phyloP scores from a whole-genome alignment of 2,329 filamentous ascomycete species.

The Xylariaceae sp. region DNA sequence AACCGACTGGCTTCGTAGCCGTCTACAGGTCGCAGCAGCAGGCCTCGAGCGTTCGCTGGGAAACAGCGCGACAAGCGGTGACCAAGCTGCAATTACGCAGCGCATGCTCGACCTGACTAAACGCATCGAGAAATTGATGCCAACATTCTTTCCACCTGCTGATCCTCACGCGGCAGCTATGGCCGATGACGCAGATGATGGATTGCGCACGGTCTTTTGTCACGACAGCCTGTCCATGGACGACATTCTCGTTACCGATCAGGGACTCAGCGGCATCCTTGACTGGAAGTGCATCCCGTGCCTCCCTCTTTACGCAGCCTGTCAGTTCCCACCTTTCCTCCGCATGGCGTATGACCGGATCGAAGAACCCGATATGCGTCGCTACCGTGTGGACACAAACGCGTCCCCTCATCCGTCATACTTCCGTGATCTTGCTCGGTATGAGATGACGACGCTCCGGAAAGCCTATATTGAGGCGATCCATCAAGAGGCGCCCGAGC shows the following conservation, averaged over 20 bases:
- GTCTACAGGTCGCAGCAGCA: constrained; percentile 17
- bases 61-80: neutral
- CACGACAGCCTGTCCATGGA: constrained; percentile 31
- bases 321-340: constrained; percentile 31
- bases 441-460: constrained; percentile 26
- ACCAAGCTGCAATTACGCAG: constrained; percentile 9
- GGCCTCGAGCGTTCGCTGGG: constrained; percentile 19
- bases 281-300: constrained; percentile 33
- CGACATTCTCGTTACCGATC: constrained; percentile 33
- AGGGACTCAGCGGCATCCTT: constrained; percentile 30
- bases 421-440: constrained; percentile 16
- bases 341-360: constrained; percentile 21
- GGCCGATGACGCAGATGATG: neutral
- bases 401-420: constrained; percentile 12
- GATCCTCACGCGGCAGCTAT: neutral
- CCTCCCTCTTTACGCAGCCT: constrained; percentile 29
- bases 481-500: constrained; percentile 18
- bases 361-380: constrained; percentile 10
- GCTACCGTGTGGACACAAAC: constrained; percentile 7
- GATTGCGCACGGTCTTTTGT: constrained; percentile 27
- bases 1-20: constrained; percentile 20
- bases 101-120: constrained; percentile 19
- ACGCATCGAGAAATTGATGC: constrained; percentile 21
- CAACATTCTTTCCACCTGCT: constrained; percentile 12
- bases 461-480: constrained; percentile 25